These are phyloP conservation scores for Colletotrichum endophyticum DNA, from an alignment of 2,329 filamentous ascomycete species.

Conservation along the genomic window DNA sequence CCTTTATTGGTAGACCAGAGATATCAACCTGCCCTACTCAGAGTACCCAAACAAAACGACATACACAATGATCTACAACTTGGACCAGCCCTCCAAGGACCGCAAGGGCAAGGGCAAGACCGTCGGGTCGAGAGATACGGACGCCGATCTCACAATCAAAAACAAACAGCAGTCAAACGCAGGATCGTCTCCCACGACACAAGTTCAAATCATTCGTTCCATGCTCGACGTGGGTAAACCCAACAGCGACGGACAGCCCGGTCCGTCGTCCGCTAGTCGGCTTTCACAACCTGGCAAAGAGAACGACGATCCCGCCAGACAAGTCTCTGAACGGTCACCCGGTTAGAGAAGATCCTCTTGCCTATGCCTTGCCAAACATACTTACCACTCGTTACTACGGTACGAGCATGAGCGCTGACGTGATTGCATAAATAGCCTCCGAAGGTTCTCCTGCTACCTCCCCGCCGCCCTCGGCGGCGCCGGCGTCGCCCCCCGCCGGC, in stretches of 20 bases:
- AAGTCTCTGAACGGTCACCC: not conserved
- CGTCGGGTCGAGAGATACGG: not conserved
- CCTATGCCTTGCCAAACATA: slow-evolving; percentile 5
- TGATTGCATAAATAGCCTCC: slow-evolving; percentile 41
- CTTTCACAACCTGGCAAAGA: not conserved
- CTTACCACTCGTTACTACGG: not conserved
- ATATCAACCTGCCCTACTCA: slow-evolving; percentile 32
- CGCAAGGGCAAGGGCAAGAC: not conserved
- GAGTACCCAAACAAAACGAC: slow-evolving; percentile 28
- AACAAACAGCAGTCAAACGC: not conserved
- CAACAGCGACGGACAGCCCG: not conserved
- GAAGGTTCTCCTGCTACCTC: slow-evolving; percentile 45
- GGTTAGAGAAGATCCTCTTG: slow-evolving; percentile 10
- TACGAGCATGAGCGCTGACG: slow-evolving; percentile 38
- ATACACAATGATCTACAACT: slow-evolving; percentile 43
- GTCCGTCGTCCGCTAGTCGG: not conserved
- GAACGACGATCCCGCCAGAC: not conserved
- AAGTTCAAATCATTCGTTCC: not conserved
- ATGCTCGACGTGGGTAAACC: not conserved
- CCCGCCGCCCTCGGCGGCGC: slow-evolving; percentile 43
- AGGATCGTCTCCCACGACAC: not conserved
- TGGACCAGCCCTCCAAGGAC: slow-evolving; percentile 35
- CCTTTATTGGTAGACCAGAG: slow-evolving; percentile 33
- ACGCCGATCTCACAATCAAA: not conserved
- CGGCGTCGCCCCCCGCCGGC: slow-evolving; percentile 45